These are phyloP conservation scores for Serendipita vermifera DNA, from an alignment of 768 basidiomycete species.

Conservation along the genomic window DNA sequence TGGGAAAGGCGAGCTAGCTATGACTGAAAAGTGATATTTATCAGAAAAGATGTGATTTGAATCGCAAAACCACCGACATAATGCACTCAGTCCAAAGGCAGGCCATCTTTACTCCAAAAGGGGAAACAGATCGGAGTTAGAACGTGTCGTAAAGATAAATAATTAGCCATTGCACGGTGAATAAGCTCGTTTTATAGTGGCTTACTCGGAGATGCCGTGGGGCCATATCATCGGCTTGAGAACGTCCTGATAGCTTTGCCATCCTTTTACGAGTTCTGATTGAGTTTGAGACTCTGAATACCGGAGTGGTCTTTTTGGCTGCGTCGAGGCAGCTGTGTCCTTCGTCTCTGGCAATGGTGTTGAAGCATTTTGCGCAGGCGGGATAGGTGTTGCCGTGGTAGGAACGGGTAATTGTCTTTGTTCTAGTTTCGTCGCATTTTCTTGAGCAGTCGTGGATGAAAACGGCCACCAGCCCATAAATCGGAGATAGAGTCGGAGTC, in stretches of 20 bases:
- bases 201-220: background rate
- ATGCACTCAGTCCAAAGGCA: background rate
- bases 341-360: too few species aligned
- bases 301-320: background rate
- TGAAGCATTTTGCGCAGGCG: background rate
- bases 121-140: background rate
- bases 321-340: too few species aligned
- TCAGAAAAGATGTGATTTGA: background rate
- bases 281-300: background rate
- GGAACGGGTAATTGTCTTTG: too few species aligned
- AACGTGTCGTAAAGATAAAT: too few species aligned
- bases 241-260: background rate
- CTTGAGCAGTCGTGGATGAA: background rate
- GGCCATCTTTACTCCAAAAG: background rate
- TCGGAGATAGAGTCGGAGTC: too few species aligned
- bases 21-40: background rate
- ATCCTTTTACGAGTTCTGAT: background rate
- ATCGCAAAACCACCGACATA: background rate
- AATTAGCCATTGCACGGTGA: background rate
- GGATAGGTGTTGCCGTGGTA: background rate
- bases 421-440: background rate
- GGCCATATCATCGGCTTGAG: background rate
- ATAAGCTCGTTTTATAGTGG: background rate
- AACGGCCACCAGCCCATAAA: constrained; percentile 9
- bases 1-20: background rate